phyloP scores from a whole-genome alignment of 2,329 filamentous ascomycete species.

The Madurella fahalii region DNA sequence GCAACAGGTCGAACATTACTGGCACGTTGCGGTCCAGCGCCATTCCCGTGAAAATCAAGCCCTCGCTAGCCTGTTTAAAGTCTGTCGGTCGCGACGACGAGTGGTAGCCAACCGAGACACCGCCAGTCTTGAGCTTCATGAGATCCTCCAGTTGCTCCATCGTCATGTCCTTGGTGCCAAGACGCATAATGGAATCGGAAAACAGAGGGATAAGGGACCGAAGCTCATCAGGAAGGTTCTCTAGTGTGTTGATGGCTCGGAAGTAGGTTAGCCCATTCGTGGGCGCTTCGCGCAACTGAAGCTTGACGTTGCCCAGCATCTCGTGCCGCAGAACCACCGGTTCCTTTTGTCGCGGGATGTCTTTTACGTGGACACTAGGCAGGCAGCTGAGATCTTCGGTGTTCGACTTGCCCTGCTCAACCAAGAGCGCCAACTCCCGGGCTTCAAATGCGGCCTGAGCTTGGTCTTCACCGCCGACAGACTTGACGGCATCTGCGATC shows the following conservation, averaged over 20 bases:
- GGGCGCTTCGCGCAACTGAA: slow-evolving; percentile 87
- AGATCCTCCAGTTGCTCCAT: slow-evolving; percentile 95
- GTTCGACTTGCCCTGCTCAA: slow-evolving; percentile 78
- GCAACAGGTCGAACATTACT: slow-evolving; percentile 83
- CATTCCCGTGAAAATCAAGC: slow-evolving; percentile 78
- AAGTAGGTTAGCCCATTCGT: slow-evolving; percentile 98
- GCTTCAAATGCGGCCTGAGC: slow-evolving; percentile 69
- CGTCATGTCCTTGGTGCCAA: slow-evolving; percentile 80
- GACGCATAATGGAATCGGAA: slow-evolving; percentile 85
- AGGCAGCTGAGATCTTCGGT: slow-evolving; percentile 82
- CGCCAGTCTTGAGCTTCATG: slow-evolving; percentile 94
- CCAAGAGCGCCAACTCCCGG: slow-evolving; percentile 74
- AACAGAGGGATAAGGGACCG: slow-evolving; percentile 84
- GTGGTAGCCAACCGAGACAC: slow-evolving; percentile 80
- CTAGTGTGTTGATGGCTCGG: slow-evolving; percentile 76
- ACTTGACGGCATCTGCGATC: slow-evolving; percentile 63
- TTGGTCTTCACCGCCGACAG: slow-evolving; percentile 66
- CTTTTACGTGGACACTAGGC: slow-evolving; percentile 80
- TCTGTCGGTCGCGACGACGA: slow-evolving; percentile 73
- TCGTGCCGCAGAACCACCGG: slow-evolving; percentile 57
- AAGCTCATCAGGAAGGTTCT: slow-evolving; percentile 78
- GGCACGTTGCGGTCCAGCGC: slow-evolving; percentile 86
- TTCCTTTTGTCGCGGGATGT: slow-evolving; percentile 79
- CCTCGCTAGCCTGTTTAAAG: slow-evolving; percentile 69
- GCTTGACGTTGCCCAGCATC: slow-evolving; percentile 59